A percentile compares a stretch with the other conserved stretches of the same genome.
Conservation (phyloP, 2,329 filamentous ascomycete genomes). For the Bipolaris sorokiniana region DNA sequence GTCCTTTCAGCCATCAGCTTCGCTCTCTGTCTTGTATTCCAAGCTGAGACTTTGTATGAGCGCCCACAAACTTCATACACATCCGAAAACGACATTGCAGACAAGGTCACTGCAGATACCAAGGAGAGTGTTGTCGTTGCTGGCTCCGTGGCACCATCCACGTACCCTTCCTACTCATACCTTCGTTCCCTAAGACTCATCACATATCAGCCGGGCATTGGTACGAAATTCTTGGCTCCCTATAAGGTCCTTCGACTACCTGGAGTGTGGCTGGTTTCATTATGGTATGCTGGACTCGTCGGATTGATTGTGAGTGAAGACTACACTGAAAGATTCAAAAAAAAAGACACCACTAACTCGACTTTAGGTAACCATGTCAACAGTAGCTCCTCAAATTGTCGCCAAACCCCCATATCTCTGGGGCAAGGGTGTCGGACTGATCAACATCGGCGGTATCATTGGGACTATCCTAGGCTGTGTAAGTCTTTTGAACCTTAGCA, state of each 20-base stretch:
- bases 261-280: conserved; percentile 51
- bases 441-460: conserved; percentile 49
- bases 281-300: conserved; percentile 53
- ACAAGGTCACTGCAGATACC: conserved; percentile 22
- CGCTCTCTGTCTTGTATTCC: conserved; percentile 44
- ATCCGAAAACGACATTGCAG: conserved; percentile 15
- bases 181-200: conserved; percentile 46
- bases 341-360: not conserved
- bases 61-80: conserved; percentile 31
- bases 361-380: conserved; percentile 35
- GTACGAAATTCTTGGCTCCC: conserved; percentile 46
- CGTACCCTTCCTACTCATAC: conserved; percentile 42
- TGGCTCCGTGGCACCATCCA: conserved; percentile 16
- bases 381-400: conserved; percentile 48
- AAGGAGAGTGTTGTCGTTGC: conserved; percentile 25
- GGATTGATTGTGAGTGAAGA: conserved; percentile 44
- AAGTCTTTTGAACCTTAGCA: conserved; percentile 2
- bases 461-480: conserved; percentile 46
- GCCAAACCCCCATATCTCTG: conserved; percentile 51
- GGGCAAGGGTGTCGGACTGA: conserved; percentile 49
- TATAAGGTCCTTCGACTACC: conserved; percentile 49
- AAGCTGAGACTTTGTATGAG: conserved; percentile 51
- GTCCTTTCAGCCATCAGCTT: conserved; percentile 44
- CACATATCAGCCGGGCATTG: conserved; percentile 45
- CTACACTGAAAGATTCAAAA: no score